phyloP scores from a whole-genome alignment of 2,329 filamentous ascomycete genomes.

The Cladosporium sp. region DNA sequence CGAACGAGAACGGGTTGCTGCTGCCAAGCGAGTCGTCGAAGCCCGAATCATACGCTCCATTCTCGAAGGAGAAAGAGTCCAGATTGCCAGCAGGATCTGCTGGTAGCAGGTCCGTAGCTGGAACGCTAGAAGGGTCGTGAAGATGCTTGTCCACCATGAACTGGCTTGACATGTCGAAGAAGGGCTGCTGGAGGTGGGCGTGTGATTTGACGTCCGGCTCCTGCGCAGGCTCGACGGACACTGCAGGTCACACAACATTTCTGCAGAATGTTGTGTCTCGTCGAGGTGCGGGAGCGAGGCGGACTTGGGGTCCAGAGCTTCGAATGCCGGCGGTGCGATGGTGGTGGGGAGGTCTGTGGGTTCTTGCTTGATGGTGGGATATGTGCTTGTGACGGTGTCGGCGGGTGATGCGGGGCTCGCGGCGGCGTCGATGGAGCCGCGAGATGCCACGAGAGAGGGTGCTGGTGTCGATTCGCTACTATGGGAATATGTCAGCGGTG shows the following conservation, averaged over 20 bases:
- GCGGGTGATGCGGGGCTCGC: constrained; percentile 23
- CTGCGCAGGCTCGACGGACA: constrained; percentile 68
- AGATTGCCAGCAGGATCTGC: constrained; percentile 27
- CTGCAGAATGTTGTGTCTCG: constrained; percentile 99
- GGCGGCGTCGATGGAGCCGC: constrained; percentile 21
- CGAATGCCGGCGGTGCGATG: constrained; percentile 22
- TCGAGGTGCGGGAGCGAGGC: constrained; percentile 22
- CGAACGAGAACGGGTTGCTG: constrained; percentile 29
- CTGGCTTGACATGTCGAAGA: constrained; percentile 15
- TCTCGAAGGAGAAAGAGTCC: constrained; percentile 32
- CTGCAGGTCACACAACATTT: constrained; percentile 99
- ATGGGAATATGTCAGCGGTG: background rate
- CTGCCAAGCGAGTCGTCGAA: constrained; percentile 25
- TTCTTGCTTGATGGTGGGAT: constrained; percentile 27
- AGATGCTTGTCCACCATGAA: constrained; percentile 24
- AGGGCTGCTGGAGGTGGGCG: constrained; percentile 14
- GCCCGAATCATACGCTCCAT: constrained; percentile 30
- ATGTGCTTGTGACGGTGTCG: constrained; percentile 20
- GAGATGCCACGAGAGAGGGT: constrained; percentile 25
- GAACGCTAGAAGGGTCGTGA: constrained; percentile 27
- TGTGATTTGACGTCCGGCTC: constrained; percentile 17
- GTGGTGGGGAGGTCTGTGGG: constrained; percentile 21
- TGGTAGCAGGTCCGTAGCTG: constrained; percentile 29
- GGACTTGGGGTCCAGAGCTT: constrained; percentile 20
- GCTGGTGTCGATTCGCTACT: constrained; percentile 20